Evolutionary conservation across 331 rosid species (phyloP).

Genomic region (Pyracantha coccinea): DNA sequence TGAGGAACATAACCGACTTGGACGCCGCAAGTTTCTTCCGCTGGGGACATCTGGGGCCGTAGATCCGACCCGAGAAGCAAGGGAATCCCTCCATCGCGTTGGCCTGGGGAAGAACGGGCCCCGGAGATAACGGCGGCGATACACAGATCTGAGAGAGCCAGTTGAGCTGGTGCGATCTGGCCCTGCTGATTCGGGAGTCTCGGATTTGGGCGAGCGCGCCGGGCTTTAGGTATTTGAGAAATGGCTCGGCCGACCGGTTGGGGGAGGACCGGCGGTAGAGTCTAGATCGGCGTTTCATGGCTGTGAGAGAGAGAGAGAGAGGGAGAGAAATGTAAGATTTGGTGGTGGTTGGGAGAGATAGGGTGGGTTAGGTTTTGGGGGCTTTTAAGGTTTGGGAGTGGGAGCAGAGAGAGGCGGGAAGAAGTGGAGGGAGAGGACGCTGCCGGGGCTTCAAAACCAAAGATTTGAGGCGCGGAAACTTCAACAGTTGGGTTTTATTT

Average conservation of each 20-base stretch:
- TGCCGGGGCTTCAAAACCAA: conserved; percentile 25
- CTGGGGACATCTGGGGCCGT: conserved; percentile 61
- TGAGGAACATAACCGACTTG: conserved; percentile 41
- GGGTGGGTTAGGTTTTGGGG: not conserved
- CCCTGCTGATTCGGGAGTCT: conserved; percentile 63
- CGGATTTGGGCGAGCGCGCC: conserved; percentile 80
- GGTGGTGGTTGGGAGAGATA: not conserved
- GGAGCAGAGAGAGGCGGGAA: conserved; percentile 23
- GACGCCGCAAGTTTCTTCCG: conserved; percentile 71
- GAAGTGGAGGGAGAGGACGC: conserved; percentile 7
- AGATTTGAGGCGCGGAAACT: conserved; percentile 8
- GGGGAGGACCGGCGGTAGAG: conserved; percentile 8
- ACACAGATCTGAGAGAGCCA: conserved; percentile 36
- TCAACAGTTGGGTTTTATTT: not conserved
- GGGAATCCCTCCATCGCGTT: conserved; percentile 36
- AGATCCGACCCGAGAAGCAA: conserved; percentile 38
- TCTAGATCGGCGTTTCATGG: conserved; percentile 53
- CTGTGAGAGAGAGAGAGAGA: not conserved
- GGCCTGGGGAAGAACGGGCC: conserved; percentile 22
- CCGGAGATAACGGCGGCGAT: conserved; percentile 19
- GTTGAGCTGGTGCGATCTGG: conserved; percentile 38
- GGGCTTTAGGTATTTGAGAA: conserved; percentile 75
- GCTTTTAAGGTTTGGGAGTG: conserved; percentile 10
- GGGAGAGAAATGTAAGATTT: not conserved
- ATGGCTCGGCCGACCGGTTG: conserved; percentile 21